A percentile compares a stretch with the other conserved stretches of the same genome.
Evolutionary conservation across 1,139 yeast species (phyloP).

Genomic region (Suhomyces wounanorum): DNA sequence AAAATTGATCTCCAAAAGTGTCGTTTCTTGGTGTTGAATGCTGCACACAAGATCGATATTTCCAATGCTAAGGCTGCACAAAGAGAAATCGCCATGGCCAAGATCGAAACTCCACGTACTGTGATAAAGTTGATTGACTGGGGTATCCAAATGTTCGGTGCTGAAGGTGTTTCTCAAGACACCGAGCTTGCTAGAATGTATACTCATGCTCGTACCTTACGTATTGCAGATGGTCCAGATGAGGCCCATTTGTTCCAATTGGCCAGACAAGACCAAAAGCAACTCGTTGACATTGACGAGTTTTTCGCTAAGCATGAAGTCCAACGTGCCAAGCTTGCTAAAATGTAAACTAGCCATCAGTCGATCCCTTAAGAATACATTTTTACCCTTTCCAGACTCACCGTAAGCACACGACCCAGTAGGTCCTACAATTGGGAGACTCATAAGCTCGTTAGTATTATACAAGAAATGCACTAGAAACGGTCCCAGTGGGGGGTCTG

Average conservation of each 20-base stretch:
- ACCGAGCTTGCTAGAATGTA: constrained; percentile 61
- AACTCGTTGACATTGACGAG: constrained; percentile 33
- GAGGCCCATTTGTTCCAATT: constrained; percentile 69
- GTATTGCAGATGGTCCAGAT: constrained; percentile 78
- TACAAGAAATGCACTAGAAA: constrained; percentile 5
- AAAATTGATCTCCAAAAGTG: constrained; percentile 62
- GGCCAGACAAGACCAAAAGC: constrained; percentile 49
- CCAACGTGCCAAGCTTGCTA: constrained; percentile 26
- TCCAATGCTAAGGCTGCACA: constrained; percentile 58
- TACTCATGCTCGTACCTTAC: constrained; percentile 57
- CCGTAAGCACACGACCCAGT: neutral
- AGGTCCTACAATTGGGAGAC: constrained; percentile 2
- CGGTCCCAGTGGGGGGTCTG: neutral
- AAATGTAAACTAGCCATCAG: constrained; percentile 21
- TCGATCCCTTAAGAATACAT: neutral
- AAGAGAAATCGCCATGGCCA: constrained; percentile 67
- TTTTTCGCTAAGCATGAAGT: constrained; percentile 32
- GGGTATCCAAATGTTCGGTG: constrained; percentile 71
- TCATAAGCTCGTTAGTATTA: constrained; percentile 6
- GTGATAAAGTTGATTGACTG: constrained; percentile 59
- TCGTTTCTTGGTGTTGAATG: constrained; percentile 60
- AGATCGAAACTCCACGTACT: constrained; percentile 65
- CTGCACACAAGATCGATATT: constrained; percentile 65
- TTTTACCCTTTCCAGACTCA: neutral
- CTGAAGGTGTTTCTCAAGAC: constrained; percentile 69